These are phyloP conservation scores for Nitzschia sp. DNA, from an alignment of 108 stramenopile genomes.

Conservation along the genomic window DNA sequence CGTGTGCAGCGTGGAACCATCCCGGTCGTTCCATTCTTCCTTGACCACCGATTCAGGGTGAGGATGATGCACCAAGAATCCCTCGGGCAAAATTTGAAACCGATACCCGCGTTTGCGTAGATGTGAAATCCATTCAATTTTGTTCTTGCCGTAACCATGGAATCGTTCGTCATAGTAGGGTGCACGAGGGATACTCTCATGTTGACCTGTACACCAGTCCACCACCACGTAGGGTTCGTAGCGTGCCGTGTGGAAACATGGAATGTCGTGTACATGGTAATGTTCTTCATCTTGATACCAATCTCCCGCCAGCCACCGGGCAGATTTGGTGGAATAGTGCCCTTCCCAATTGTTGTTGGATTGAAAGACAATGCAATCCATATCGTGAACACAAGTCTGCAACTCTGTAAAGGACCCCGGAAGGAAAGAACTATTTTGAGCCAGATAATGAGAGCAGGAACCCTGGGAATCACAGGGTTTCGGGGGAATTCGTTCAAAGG, in stretches of 20 bases:
- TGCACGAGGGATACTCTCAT: conserved; percentile 31
- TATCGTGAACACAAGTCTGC: conserved; percentile 50
- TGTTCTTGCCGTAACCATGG: conserved; percentile 87
- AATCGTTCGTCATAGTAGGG: conserved; percentile 90
- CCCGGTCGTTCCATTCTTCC: conserved; percentile 62
- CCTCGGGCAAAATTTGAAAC: conserved; percentile 69
- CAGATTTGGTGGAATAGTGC: conserved; percentile 72
- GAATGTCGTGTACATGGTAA: conserved; percentile 41
- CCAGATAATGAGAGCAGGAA: conserved; percentile 42
- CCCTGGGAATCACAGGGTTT: conserved; percentile 42
- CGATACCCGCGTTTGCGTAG: conserved; percentile 57
- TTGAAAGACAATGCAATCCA: conserved; percentile 74
- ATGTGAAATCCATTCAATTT: conserved; percentile 80
- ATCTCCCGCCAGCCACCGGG: conserved; percentile 58
- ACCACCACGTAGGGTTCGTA: conserved; percentile 91
- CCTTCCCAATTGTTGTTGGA: conserved; percentile 77
- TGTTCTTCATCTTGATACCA: conserved; percentile 53
- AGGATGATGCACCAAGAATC: conserved; percentile 82
- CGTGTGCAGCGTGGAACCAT: conserved; percentile 43
- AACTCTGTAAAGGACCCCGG: conserved; percentile 66
- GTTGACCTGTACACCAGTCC: conserved; percentile 59
- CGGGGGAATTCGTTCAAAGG: conserved; percentile 69
- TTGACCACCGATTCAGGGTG: conserved; percentile 78
- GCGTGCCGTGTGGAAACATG: conserved; percentile 75
- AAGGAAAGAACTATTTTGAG: conserved; percentile 55